Evolutionary conservation across 805 yeast genomes (phyloP).

Genomic region (Blastobotrys muscicola): DNA sequence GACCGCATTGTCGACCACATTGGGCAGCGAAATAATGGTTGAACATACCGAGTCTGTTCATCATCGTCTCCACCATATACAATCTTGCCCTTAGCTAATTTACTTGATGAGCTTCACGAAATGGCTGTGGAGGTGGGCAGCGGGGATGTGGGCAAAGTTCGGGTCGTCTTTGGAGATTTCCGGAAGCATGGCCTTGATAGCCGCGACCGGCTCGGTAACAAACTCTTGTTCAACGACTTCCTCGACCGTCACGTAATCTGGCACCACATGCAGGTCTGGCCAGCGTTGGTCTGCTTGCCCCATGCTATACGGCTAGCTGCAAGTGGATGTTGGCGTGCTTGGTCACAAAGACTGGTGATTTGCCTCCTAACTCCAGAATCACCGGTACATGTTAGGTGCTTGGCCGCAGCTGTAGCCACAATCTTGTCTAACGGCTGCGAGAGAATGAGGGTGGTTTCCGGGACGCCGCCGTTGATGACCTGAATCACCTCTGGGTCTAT

Average conservation of each 20-base stretch:
- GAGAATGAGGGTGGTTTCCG: constrained; percentile 51
- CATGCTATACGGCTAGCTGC: constrained; percentile 56
- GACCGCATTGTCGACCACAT: constrained; percentile 12
- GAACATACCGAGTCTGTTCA: constrained; percentile 37
- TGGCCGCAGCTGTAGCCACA: constrained; percentile 77
- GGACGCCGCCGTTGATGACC: constrained; percentile 61
- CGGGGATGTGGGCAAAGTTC: constrained; percentile 54
- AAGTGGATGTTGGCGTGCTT: constrained; percentile 31
- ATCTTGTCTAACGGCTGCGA: constrained; percentile 65
- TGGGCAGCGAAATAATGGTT: constrained; percentile 41
- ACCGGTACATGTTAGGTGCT: constrained; percentile 73
- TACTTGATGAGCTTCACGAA: constrained; percentile 33
- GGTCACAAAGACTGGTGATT: constrained; percentile 71
- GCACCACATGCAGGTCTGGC: constrained; percentile 82
- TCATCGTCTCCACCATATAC: constrained; percentile 24
- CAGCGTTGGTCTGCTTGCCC: constrained; percentile 72
- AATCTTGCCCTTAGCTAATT: constrained; percentile 8
- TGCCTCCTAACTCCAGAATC: constrained; percentile 79
- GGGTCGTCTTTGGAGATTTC: constrained; percentile 18
- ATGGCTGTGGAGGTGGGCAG: constrained; percentile 42
- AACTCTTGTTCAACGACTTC: constrained; percentile 44
- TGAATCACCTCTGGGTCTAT: constrained; percentile 43
- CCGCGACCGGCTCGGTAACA: constrained; percentile 18
- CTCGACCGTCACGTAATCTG: constrained; percentile 67
- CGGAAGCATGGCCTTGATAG: neutral